Conservation (phyloP, 495 filamentous ascomycete species). For the Xylaria cubensis region DNA sequence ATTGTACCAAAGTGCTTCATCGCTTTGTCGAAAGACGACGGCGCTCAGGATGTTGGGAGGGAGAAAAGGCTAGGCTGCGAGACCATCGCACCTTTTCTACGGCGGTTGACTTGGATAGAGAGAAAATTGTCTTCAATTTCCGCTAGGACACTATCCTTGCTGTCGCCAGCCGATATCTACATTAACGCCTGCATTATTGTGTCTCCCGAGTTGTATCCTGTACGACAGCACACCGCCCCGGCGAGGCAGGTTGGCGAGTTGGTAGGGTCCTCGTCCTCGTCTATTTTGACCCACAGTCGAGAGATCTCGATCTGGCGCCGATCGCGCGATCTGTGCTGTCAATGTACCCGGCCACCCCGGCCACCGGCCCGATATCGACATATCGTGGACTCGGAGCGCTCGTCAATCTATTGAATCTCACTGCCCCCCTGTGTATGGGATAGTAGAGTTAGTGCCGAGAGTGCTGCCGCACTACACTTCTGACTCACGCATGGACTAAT, state of each 20-base stretch:
- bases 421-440: neutral
- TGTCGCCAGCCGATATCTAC: neutral
- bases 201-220: neutral
- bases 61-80: neutral
- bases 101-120: neutral
- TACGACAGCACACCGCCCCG: neutral
- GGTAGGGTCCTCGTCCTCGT: neutral
- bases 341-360: neutral
- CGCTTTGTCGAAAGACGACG: neutral
- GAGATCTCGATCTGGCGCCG: slow-evolving; percentile 9
- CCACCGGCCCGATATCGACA: neutral
- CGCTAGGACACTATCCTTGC: neutral
- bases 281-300: slow-evolving; percentile 2
- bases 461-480: neutral
- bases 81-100: neutral
- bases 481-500: neutral
- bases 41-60: neutral
- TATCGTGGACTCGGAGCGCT: neutral
- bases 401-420: neutral
- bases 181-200: neutral
- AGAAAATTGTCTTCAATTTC: neutral
- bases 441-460: neutral
- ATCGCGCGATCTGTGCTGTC: slow-evolving; percentile 5
- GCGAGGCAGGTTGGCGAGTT: neutral
- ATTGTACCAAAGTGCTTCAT: neutral